Conservation (phyloP, 495 filamentous ascomycete species). For the Aspergillus haitiensis region DNA sequence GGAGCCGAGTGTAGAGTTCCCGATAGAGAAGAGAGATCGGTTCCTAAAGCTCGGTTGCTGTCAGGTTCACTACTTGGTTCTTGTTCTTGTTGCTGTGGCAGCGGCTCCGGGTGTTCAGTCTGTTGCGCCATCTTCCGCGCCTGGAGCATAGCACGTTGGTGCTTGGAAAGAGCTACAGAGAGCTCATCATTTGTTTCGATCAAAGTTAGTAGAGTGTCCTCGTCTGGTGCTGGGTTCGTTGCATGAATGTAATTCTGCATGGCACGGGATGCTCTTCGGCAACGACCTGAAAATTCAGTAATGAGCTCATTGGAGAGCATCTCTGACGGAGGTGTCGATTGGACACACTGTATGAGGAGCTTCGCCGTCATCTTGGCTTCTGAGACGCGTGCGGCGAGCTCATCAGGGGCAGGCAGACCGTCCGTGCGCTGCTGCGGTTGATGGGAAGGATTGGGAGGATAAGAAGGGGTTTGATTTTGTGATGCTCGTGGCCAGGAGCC, state of each 20-base stretch:
- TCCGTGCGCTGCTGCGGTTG: background rate
- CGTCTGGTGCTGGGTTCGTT: conserved; percentile 77
- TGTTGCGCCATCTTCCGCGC: conserved; percentile 53
- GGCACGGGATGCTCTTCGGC: conserved; percentile 70
- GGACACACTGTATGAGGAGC: conserved; percentile 83
- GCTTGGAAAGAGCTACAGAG: conserved; percentile 69
- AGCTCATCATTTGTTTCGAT: conserved; percentile 95
- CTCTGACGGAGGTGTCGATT: conserved; percentile 75
- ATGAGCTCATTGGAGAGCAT: conserved; percentile 80
- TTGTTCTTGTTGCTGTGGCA: background rate
- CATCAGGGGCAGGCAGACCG: conserved; percentile 70
- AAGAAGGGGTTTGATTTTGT: conserved; percentile 35
- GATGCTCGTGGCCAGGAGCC: conserved; percentile 9
- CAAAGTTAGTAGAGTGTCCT: conserved; percentile 85
- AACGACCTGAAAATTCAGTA: conserved; percentile 88
- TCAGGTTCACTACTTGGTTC: too few species aligned
- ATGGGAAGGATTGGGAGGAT: conserved; percentile 36
- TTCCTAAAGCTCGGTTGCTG: background rate
- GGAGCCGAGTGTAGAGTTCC: conserved; percentile 18
- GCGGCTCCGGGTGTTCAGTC: background rate
- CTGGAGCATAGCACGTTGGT: conserved; percentile 76
- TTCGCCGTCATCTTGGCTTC: conserved; percentile 89
- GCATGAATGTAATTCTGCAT: conserved; percentile 82
- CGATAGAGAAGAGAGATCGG: conserved; percentile 22
- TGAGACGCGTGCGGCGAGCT: conserved; percentile 79